phyloP scores from a whole-genome alignment of 2,329 filamentous ascomycete species.

The Penicillium sp. region DNA sequence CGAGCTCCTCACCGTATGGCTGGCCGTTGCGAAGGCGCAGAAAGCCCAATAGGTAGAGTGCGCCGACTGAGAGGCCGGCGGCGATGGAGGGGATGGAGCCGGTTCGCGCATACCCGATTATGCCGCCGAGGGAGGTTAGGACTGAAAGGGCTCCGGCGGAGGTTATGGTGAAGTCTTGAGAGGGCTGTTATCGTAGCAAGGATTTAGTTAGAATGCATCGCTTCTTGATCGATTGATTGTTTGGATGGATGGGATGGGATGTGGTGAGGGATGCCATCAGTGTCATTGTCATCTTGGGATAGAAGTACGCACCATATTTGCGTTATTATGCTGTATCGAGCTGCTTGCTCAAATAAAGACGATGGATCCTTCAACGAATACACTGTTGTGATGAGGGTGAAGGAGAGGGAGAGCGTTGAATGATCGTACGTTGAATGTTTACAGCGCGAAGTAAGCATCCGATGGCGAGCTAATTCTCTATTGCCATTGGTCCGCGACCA shows the following conservation, averaged over 20 bases:
- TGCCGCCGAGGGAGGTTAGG: slow-evolving; percentile 81
- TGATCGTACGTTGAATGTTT: background rate
- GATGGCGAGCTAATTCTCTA: background rate
- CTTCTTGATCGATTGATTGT: background rate
- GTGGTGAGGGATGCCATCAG: too few species aligned
- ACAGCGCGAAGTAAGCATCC: background rate
- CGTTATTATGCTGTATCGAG: background rate
- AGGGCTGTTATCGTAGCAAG: slow-evolving; percentile 1
- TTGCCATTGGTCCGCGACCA: background rate
- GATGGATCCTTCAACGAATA: background rate
- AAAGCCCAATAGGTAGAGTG: slow-evolving; percentile 72
- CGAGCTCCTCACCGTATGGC: slow-evolving; percentile 80
- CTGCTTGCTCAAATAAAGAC: background rate
- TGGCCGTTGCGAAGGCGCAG: slow-evolving; percentile 72
- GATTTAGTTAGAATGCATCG: background rate
- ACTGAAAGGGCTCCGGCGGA: slow-evolving; percentile 75
- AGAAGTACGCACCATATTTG: background rate
- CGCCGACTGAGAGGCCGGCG: slow-evolving; percentile 79
- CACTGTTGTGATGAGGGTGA: background rate
- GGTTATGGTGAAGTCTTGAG: slow-evolving; percentile 33
- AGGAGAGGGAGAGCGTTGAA: too few species aligned
- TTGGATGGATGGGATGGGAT: background rate
- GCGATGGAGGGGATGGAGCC: slow-evolving; percentile 81
- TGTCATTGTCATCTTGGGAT: background rate
- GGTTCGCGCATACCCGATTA: slow-evolving; percentile 79